Evolutionary conservation across 2,329 filamentous ascomycete genomes (phyloP).

Genomic region (Trichoderma pleuroti): DNA sequence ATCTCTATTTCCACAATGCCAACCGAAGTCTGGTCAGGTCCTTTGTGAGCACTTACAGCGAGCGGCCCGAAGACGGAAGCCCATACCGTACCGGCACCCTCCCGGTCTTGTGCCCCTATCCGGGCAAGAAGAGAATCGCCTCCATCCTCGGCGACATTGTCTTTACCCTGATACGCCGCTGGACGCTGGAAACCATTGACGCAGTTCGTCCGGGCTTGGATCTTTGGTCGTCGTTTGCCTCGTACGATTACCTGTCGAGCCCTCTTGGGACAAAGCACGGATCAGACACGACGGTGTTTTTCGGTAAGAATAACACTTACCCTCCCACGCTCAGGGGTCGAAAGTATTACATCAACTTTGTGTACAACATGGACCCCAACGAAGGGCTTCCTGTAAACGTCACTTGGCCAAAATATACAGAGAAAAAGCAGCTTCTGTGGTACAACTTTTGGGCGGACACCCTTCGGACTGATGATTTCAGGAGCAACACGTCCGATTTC

Average conservation of each 20-base stretch:
- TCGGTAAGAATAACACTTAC: conserved; percentile 63
- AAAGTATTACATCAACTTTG: conserved; percentile 69
- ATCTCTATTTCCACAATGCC: conserved; percentile 58
- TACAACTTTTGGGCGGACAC: no score
- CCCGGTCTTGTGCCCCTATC: conserved; percentile 62
- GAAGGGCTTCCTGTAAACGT: conserved; percentile 38
- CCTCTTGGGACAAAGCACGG: conserved; percentile 74
- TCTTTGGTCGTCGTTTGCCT: conserved; percentile 71
- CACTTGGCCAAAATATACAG: conserved; percentile 42
- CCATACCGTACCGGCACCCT: conserved; percentile 66
- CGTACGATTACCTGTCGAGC: conserved; percentile 58
- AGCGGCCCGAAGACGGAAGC: conserved; percentile 54
- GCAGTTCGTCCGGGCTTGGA: conserved; percentile 53
- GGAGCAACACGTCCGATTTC: neutral
- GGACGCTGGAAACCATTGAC: conserved; percentile 52
- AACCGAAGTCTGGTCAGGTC: conserved; percentile 46
- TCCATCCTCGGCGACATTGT: conserved; percentile 72
- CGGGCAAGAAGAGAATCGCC: conserved; percentile 71
- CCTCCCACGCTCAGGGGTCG: conserved; percentile 54
- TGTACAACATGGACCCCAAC: conserved; percentile 70
- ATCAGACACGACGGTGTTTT: conserved; percentile 60
- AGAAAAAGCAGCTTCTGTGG: conserved; percentile 44
- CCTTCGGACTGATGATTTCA: no score
- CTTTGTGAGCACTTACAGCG: conserved; percentile 61
- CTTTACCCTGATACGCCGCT: conserved; percentile 68